Evolutionary conservation across 257 asterid species (phyloP), one percentile per base, ranked within the genome.

Genomic region (Anisodus acutangulus): DNA sequence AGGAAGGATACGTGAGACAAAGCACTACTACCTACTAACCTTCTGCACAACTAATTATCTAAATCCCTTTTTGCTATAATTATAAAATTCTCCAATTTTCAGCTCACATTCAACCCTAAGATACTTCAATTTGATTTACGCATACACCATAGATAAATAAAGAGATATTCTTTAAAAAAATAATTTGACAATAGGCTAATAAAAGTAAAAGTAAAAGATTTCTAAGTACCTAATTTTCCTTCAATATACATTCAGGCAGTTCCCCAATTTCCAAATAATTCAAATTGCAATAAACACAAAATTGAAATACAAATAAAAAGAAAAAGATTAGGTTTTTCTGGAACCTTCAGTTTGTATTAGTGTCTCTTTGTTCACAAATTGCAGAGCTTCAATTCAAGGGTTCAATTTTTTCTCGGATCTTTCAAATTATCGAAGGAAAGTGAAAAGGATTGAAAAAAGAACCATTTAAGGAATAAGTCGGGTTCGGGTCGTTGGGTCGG

Each of bases 401-500:
- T 64, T 11, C 39, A 62, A 64, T 54, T 54, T 54, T 31, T 54
- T 11, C 16, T 54, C 59, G 47, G 47, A 13, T 19, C 15, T 47
- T 72, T 45, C 5, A 17, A 47, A 47, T 5, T 9, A 31, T 31
- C 35, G 35, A 31, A 31, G 35, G 35, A 31, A 31, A 31, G 35
- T 31, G 35, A 31, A 31, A 31, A 31, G 35, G 1, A 31, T 31
- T 31, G 35, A 31, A 31, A 31, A 10, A 6, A 11, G 41, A 11
- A 22, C 13, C 81, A 2, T 5, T 16, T 11, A 6, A 39, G 60
- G 45, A 72, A 19, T 6, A 51, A 26, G 0, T 8, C 13, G 63
- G 63, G 45, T 51, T 72, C 63, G 81, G 15, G 81, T 76, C 19
- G 35, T 12, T 51, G 47, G 45, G 45, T 51, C 63, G 81, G 81